phyloP scores from a whole-genome alignment of 2,329 filamentous ascomycete genomes.

The Claviceps maximensis region DNA sequence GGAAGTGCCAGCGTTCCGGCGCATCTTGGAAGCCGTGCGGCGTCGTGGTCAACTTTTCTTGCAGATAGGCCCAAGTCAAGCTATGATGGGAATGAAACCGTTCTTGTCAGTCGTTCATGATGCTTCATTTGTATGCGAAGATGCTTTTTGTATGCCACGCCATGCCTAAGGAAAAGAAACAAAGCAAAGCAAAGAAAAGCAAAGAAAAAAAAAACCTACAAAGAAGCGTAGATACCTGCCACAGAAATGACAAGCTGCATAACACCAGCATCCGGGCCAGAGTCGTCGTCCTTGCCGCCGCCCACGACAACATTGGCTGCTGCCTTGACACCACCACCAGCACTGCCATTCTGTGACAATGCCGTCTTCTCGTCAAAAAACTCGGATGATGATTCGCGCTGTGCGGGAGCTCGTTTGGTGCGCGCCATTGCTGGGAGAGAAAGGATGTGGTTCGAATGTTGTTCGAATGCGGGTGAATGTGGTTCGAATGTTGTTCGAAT shows the following conservation, averaged over 20 bases:
- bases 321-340: slow-evolving; percentile 11
- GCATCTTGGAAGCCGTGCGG: slow-evolving; percentile 53
- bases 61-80: slow-evolving; percentile 89
- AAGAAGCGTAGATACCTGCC: slow-evolving; percentile 91
- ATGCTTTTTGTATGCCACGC: not conserved
- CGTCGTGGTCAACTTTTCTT: slow-evolving; percentile 95
- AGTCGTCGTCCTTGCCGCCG: not conserved
- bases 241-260: slow-evolving; percentile 74
- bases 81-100: slow-evolving; percentile 31
- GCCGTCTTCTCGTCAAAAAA: slow-evolving; percentile 39
- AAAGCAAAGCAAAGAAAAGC: not conserved
- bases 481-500: not conserved
- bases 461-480: not conserved
- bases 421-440: slow-evolving; percentile 45
- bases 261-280: slow-evolving; percentile 44
- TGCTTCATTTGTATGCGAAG: too few relatives aligned
- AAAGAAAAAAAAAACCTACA: slow-evolving; percentile 46
- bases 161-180: not conserved
- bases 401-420: slow-evolving; percentile 54
- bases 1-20: slow-evolving; percentile 76
- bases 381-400: slow-evolving; percentile 54
- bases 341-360: slow-evolving; percentile 20
- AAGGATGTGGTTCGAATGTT: not conserved
- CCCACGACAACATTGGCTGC: not conserved
- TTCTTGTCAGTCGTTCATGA: not conserved